These are phyloP conservation scores for Aspergillus latus DNA, from an alignment of 2,329 filamentous ascomycete species.

Conservation along the genomic window DNA sequence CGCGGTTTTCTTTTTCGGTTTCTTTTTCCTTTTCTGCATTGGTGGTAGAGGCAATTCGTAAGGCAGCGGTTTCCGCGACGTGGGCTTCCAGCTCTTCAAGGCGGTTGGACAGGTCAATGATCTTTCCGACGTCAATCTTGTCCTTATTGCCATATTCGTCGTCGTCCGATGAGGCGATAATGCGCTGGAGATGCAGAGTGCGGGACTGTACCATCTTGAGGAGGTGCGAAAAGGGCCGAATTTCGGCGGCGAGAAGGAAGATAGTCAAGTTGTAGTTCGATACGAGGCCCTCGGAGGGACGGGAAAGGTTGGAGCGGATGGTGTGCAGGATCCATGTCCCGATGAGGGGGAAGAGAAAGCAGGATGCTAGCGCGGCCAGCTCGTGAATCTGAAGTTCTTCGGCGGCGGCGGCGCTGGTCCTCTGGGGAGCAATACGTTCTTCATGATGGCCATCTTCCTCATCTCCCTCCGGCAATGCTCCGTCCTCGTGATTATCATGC, in stretches of 20 bases:
- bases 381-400: conserved; percentile 73
- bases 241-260: conserved; percentile 82
- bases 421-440: not conserved
- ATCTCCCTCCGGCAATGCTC: not conserved
- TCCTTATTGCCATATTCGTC: conserved; percentile 34
- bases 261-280: conserved; percentile 92
- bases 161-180: conserved; percentile 53
- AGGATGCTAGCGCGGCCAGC: conserved; percentile 69
- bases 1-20: not conserved
- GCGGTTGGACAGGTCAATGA: conserved; percentile 62
- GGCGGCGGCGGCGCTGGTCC: conserved; percentile 41
- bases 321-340: conserved; percentile 83
- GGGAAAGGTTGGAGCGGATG: conserved; percentile 75
- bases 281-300: conserved; percentile 80
- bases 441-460: not conserved
- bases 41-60: conserved; percentile 22
- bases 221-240: conserved; percentile 78
- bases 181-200: conserved; percentile 76
- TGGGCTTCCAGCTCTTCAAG: conserved; percentile 69
- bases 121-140: conserved; percentile 28
- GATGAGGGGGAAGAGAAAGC: conserved; percentile 73
- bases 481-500: conserved; percentile 10
- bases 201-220: conserved; percentile 76
- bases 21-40: not conserved
- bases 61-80: conserved; percentile 41